phyloP scores from a whole-genome alignment of 495 filamentous ascomycete genomes.

The Rostrohypoxylon terebratum region DNA sequence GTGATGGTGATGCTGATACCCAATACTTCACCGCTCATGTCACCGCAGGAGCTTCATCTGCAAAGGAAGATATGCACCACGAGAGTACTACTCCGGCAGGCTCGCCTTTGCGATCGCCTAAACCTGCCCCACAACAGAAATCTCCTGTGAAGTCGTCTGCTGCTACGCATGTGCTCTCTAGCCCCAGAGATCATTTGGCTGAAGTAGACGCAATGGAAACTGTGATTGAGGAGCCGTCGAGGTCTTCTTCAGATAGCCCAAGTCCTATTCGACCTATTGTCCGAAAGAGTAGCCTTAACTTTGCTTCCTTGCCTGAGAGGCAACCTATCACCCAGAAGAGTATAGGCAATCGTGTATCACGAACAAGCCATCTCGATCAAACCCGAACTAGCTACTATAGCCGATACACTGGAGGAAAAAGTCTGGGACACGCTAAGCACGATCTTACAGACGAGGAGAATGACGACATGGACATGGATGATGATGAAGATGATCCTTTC shows the following conservation, averaged over 20 bases:
- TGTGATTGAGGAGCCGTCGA: constrained; percentile 62
- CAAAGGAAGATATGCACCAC: constrained; percentile 20
- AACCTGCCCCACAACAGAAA: constrained; percentile 30
- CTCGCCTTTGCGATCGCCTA: constrained; percentile 36
- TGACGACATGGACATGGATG: constrained; percentile 66
- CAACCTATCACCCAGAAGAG: constrained; percentile 88
- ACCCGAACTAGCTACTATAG: constrained; percentile 73
- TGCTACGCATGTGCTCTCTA: constrained; percentile 16
- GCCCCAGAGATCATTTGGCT: constrained; percentile 31
- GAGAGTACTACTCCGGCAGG: constrained; percentile 49
- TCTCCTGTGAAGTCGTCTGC: constrained; percentile 46
- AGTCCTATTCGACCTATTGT: constrained; percentile 66
- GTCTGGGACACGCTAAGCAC: constrained; percentile 59
- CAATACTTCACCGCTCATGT: constrained; percentile 46
- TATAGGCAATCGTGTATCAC: constrained; percentile 74
- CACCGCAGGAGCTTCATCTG: constrained; percentile 17
- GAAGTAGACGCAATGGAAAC: constrained; percentile 50
- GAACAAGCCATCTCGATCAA: constrained; percentile 83
- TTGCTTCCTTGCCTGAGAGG: constrained; percentile 89
- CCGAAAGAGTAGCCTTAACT: constrained; percentile 93
- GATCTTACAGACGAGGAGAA: constrained; percentile 61
- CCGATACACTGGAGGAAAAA: constrained; percentile 71
- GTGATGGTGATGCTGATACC: constrained; percentile 35
- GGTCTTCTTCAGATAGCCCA: constrained; percentile 62
- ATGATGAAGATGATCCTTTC: constrained; percentile 63